These are phyloP conservation scores for Plantago ovata DNA, from an alignment of 257 asterid genomes.

Conservation along the genomic window DNA sequence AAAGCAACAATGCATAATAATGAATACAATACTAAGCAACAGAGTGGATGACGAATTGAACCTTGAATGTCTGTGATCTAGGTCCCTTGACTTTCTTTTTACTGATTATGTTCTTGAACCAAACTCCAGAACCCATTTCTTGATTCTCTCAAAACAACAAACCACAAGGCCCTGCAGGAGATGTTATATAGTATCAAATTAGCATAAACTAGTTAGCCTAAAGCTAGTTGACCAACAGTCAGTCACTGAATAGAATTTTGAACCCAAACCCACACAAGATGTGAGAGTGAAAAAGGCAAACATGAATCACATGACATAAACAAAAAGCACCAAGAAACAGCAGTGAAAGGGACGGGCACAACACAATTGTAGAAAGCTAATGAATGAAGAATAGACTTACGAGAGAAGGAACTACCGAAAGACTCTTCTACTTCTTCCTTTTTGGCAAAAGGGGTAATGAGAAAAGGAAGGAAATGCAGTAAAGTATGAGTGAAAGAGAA, in stretches of 20 bases:
- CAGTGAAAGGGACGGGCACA: slow-evolving; percentile 19
- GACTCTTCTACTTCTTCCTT: slow-evolving; percentile 21
- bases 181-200: slow-evolving; percentile 11
- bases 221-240: background rate
- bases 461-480: slow-evolving; percentile 19
- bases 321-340: too few species aligned
- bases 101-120: slow-evolving; percentile 48
- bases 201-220: background rate
- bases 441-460: slow-evolving; percentile 28
- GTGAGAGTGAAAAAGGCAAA: background rate
- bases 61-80: slow-evolving; percentile 50
- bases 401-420: slow-evolving; percentile 25
- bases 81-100: slow-evolving; percentile 44
- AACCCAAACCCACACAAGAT: slow-evolving; percentile 2
- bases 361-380: slow-evolving; percentile 11
- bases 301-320: background rate
- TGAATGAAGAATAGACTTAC: slow-evolving; percentile 30
- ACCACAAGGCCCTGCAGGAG: slow-evolving; percentile 28
- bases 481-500: slow-evolving; percentile 50
- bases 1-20: background rate
- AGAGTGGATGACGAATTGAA: slow-evolving; percentile 3
- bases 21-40: too few species aligned
- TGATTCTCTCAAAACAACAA: slow-evolving; percentile 28
- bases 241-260: too few species aligned
- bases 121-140: slow-evolving; percentile 46